These are phyloP conservation scores for Arthrobotrys pseudoclavata DNA, from an alignment of 2,329 filamentous ascomycete genomes.

Conservation along the genomic window DNA sequence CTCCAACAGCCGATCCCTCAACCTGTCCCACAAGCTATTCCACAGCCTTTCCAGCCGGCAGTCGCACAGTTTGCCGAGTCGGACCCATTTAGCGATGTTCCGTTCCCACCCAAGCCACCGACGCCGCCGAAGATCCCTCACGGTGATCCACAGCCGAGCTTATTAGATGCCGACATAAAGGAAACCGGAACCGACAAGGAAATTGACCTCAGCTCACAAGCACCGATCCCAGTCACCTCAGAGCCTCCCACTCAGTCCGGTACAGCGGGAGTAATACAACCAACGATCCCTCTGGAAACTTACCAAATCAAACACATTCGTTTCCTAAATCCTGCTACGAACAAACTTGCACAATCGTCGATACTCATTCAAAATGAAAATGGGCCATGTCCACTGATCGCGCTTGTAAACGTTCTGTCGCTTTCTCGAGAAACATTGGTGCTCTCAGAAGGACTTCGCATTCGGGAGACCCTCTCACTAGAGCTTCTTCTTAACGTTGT, in stretches of 20 bases:
- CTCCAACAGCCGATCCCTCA: constrained; percentile 24
- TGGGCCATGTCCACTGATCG: constrained; percentile 91
- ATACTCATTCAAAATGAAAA: constrained; percentile 94
- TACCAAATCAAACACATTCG: constrained; percentile 93
- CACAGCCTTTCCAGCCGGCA: constrained; percentile 13
- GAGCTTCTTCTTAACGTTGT: constrained; percentile 87
- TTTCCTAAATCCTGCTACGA: constrained; percentile 78
- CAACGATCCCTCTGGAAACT: constrained; percentile 72
- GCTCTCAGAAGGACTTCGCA: constrained; percentile 81
- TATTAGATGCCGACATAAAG: constrained; percentile 38
- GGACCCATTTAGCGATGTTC: constrained; percentile 40
- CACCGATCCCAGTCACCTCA: constrained; percentile 42
- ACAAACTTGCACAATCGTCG: constrained; percentile 81
- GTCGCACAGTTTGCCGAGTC: constrained; percentile 14
- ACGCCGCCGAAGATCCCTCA: constrained; percentile 37
- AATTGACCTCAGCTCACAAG: constrained; percentile 29
- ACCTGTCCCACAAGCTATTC: background rate
- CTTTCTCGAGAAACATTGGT: constrained; percentile 78
- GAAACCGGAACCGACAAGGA: constrained; percentile 48
- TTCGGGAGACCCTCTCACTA: constrained; percentile 88
- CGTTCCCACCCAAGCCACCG: background rate
- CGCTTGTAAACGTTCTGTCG: constrained; percentile 90
- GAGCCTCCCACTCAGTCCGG: constrained; percentile 14
- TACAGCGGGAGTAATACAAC: constrained; percentile 22
- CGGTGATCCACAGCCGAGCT: constrained; percentile 29